Conservation (phyloP, 805 yeast genomes). For the Maudiozyma pseudohumilis region DNA sequence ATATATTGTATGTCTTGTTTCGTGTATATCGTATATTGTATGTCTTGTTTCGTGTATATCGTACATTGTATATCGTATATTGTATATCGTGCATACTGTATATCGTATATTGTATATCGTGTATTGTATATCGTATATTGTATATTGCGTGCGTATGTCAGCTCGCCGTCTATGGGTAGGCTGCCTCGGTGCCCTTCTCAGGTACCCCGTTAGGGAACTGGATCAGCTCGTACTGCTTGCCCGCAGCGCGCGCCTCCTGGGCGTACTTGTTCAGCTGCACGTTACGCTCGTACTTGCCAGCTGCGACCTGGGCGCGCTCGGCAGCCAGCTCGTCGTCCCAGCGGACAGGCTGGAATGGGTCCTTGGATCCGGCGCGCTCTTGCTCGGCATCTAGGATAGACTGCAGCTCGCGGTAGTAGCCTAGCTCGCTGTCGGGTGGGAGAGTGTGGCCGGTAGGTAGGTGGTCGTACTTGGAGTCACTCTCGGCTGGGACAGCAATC, state of each 20-base stretch:
- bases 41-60: too few relatives aligned
- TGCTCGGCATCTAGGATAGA: conserved; percentile 14
- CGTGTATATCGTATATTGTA: too few relatives aligned
- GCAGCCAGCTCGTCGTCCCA: conserved; percentile 16
- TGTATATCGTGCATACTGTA: too few relatives aligned
- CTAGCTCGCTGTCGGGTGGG: conserved; percentile 17
- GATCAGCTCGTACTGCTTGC: conserved; percentile 13
- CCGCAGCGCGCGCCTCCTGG: conserved; percentile 10
- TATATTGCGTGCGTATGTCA: too few relatives aligned
- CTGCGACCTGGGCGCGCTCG: conserved; percentile 11
- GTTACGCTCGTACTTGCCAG: conserved; percentile 17
- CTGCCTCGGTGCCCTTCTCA: background rate
- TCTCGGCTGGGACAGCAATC: conserved; percentile 37
- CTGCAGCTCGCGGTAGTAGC: conserved; percentile 20
- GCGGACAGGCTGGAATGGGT: conserved; percentile 17
- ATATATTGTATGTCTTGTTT: too few relatives aligned
- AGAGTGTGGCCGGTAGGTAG: conserved; percentile 11
- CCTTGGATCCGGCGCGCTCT: conserved; percentile 1
- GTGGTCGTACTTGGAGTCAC: conserved; percentile 1
- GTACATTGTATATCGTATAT: too few relatives aligned
- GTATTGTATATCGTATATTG: too few relatives aligned
- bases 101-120: too few relatives aligned
- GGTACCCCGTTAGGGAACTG: background rate
- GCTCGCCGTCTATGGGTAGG: background rate
- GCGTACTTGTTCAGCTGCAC: conserved; percentile 11